Evolutionary conservation across 441 rosid species (phyloP), one percentile per base, ranked within the genome.

Genomic region (Brassica balearica): DNA sequence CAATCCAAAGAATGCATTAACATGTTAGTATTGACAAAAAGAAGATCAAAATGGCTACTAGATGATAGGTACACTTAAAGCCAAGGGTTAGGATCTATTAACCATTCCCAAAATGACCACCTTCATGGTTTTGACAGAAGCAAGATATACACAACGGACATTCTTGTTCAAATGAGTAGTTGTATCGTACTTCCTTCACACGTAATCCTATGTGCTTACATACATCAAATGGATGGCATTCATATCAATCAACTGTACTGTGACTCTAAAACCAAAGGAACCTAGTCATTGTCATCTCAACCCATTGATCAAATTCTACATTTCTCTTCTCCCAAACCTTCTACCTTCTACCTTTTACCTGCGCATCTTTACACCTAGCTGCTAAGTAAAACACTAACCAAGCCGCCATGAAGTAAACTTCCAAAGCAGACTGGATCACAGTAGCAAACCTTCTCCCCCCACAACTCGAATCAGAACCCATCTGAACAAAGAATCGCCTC

Each of bases 381-480:
- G 88, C 88, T 56, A 95, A 85, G 87, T 91, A 93, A 78, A 88
- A 95, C 77, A 90, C 83, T 84, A 93, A 84, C 98, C 99, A 95
- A 38, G 90, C 98, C 65, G 90, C 85, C 94, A 89, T 93, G 82
- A 93, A 93, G 72, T 88, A 95, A 74, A 95, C 91, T 82, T 95
- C 99, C 82, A 88, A 43, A 22, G 80, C 79, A 23, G 98, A 90
- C 77, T 95, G 99, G 19, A 91, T 36, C 72, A 87, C 58, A 0
- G 86, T 72, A 32, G 94, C 94, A 62, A 86, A 81, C 67, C 82
- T 73, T 65, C 82, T 91, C 27, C 27, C 74, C 99, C 97, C 10
- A 90, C 60, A 8, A 85, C 34, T 53, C 72, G 79, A 56, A 86
- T 59, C 81, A 93, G 73, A 63, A 83, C 65, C 94, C 89, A 90